Evolutionary conservation across 768 basidiomycete genomes (phyloP), one percentile per base, ranked within the genome.

Genomic region (Clitopilus passeckerianus): DNA sequence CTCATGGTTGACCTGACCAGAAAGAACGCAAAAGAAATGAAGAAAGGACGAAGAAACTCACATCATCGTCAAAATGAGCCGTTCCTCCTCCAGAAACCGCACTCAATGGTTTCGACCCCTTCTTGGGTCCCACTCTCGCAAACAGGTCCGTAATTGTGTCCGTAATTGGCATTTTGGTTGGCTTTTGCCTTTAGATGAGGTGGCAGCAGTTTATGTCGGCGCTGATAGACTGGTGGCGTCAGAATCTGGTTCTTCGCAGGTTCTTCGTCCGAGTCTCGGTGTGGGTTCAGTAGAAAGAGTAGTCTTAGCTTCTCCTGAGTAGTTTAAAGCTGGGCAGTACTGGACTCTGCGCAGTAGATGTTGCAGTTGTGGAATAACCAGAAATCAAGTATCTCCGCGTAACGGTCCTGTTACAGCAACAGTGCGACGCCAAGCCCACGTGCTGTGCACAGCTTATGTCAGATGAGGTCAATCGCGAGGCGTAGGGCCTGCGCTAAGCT

Each of bases 11-110:
- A 65, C 61, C 59, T 43, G n/a, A 33, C 14, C 37, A 43, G 46
- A 16, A 44, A 56, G 27, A 34, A 30, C 24, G 30, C 27, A 55
- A 55, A 55, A 44, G 22, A 34, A 41, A 37, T 54, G 27, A 34
- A 54, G 58, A 57, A 54, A 59, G 15, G 24, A 43, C 18, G 34
- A 61, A 54, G 50, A 59, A 24, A 78, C 89, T 80, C 72, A 91
- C 90, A 71, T 92, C 86, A 69, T 91, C 88, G 56, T 89, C 82
- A 61, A 84, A 83, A 68, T 80, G 77, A 22, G 81, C 83, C 54
- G 70, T 76, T 14, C 85, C 86, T 64, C 54, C 54, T 52, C 80
- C 81, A 27, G 77, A 75, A 55, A 76, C 64, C 6, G 79, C 74
- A 30, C 69, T 69, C 50, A 81, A 71, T 37, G 77, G 62, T 58